These are phyloP conservation scores for Davidsoniella virescens DNA, from an alignment of 2,329 filamentous ascomycete genomes.

Conservation along the genomic window DNA sequence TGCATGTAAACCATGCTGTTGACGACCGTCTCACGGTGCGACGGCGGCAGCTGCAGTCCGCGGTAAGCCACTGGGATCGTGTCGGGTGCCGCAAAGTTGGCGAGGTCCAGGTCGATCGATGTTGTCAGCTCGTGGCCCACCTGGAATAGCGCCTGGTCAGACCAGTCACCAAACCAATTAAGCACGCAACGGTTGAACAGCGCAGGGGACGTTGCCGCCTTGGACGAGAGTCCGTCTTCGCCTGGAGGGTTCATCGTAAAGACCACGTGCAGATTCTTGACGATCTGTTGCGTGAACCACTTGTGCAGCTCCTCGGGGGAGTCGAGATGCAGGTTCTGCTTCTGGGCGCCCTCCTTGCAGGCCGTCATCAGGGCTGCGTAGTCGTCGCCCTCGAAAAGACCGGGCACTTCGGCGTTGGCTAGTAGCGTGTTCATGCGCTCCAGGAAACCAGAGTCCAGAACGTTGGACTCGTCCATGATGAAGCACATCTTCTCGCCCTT, in stretches of 20 bases:
- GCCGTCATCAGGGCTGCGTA: constrained; percentile 97
- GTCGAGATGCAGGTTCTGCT: constrained; percentile 85
- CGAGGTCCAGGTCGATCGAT: constrained; percentile 83
- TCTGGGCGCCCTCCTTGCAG: constrained; percentile 94
- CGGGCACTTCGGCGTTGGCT: constrained; percentile 97
- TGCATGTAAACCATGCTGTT: constrained; percentile 99
- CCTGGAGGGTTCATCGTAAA: constrained; percentile 97
- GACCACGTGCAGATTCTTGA: constrained; percentile 96
- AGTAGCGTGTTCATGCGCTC: constrained; percentile 98
- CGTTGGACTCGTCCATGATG: constrained; percentile 99
- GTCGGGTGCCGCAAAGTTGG: constrained; percentile 73
- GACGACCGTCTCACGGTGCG: constrained; percentile 79
- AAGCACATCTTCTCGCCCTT: constrained; percentile 99
- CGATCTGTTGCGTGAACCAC: constrained; percentile 99
- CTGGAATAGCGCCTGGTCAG: constrained; percentile 95
- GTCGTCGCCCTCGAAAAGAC: constrained; percentile 97
- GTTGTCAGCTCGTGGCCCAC: constrained; percentile 91
- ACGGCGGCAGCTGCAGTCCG: constrained; percentile 66
- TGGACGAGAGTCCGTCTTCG: constrained; percentile 83
- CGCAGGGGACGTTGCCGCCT: constrained; percentile 92
- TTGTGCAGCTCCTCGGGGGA: constrained; percentile 99
- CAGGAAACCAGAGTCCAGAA: constrained; percentile 93
- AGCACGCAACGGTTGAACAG: constrained; percentile 99
- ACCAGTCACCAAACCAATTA: constrained; percentile 99
- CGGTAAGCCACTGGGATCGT: constrained; percentile 87